phyloP scores from a whole-genome alignment of 2,329 filamentous ascomycete species.

The Talaromyces funiculosus region DNA sequence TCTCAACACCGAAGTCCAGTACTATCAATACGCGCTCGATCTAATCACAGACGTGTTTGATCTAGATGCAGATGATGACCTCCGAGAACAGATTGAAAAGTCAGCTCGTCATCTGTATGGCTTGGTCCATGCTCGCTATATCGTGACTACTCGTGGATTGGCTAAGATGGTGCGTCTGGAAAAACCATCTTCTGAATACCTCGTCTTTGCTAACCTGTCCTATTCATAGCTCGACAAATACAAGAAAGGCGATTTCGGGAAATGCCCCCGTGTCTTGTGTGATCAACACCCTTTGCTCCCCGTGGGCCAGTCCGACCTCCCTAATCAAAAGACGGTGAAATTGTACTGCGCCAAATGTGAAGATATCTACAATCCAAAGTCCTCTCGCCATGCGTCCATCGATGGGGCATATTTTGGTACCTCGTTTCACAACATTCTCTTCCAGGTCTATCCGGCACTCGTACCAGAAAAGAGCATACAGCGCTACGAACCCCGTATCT shows the following conservation, averaged over 20 bases:
- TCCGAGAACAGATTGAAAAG: slow-evolving; percentile 97
- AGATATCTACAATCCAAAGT: slow-evolving; percentile 98
- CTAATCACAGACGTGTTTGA: slow-evolving; percentile 98
- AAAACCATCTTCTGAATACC: not conserved
- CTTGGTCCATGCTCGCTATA: slow-evolving; percentile 90
- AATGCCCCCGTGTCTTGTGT: slow-evolving; percentile 94
- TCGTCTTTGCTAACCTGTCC: slow-evolving; percentile 11
- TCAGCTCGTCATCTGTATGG: slow-evolving; percentile 93
- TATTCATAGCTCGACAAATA: slow-evolving; percentile 82
- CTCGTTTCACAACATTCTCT: slow-evolving; percentile 97
- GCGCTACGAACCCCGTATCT: slow-evolving; percentile 83
- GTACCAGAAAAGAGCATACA: slow-evolving; percentile 79
- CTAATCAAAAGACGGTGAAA: slow-evolving; percentile 85
- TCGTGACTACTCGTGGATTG: slow-evolving; percentile 88
- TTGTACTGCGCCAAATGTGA: slow-evolving; percentile 97
- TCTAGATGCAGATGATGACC: slow-evolving; percentile 96
- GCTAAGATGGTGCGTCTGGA: slow-evolving; percentile 77
- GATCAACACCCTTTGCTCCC: slow-evolving; percentile 87
- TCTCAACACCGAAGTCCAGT: slow-evolving; percentile 93
- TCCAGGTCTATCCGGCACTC: slow-evolving; percentile 92
- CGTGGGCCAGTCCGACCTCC: slow-evolving; percentile 86
- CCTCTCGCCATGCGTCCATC: slow-evolving; percentile 86
- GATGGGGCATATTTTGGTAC: slow-evolving; percentile 98
- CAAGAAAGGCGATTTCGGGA: slow-evolving; percentile 96
- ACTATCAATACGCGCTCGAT: slow-evolving; percentile 98